These are phyloP conservation scores for Tolypocladium sp. DNA, from an alignment of 2,329 filamentous ascomycete species.

Conservation along the genomic window DNA sequence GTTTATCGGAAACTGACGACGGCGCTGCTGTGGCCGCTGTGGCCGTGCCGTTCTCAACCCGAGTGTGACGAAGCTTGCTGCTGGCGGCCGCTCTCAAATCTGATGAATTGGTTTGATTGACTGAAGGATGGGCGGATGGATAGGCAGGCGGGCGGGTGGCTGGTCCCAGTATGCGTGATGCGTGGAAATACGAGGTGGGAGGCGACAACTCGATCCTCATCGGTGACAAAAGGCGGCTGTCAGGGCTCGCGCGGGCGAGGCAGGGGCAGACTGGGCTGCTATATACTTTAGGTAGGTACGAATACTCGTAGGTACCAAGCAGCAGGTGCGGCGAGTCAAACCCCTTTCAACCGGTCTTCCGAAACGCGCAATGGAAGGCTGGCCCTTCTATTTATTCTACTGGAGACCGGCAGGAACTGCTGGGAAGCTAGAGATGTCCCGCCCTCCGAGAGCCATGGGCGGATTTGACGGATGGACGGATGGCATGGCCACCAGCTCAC, in stretches of 20 bases:
- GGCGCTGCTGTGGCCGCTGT: background rate
- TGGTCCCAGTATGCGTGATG: background rate
- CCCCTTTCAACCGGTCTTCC: background rate
- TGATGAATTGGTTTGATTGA: background rate
- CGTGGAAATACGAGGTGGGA: conserved; percentile 5
- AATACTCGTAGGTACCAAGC: background rate
- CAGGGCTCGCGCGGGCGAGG: background rate
- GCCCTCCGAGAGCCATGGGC: background rate
- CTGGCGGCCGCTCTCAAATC: background rate
- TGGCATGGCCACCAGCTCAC: background rate
- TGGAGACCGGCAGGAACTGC: background rate
- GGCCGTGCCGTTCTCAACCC: background rate
- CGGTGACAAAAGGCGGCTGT: background rate
- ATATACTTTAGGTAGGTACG: background rate
- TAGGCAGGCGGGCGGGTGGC: background rate
- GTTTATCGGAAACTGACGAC: background rate
- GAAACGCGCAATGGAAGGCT: background rate
- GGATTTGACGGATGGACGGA: background rate
- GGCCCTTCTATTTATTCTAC: background rate
- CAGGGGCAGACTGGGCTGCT: background rate
- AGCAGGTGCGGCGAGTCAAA: background rate
- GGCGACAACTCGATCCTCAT: background rate
- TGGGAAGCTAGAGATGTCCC: background rate
- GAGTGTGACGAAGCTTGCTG: conserved; percentile 1
- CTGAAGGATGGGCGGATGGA: background rate